Evolutionary conservation across 345 rosid genomes (phyloP), one percentile per base, ranked within the genome.

Genomic region (Cochlearia excelsa): DNA sequence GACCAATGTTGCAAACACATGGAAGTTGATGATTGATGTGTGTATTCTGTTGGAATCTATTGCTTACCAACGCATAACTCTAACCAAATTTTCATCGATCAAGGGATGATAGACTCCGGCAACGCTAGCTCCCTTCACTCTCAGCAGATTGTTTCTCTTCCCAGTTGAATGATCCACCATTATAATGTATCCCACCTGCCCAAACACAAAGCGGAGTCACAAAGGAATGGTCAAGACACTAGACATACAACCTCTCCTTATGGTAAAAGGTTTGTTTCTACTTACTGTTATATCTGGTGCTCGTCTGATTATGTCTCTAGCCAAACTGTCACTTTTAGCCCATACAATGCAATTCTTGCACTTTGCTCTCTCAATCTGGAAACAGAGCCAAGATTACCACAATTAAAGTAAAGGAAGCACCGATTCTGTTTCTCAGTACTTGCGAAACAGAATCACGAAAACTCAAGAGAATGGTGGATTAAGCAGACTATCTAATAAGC

Each of bases 171-270:
- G 86, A 64, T 93, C 95, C 54, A 78, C 74, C 97, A 87, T 85
- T 51, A 89, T 90, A 53, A 89, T 81, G 76, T 89, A 93, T 54
- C 99, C 99, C 57, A 79, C 99, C 99, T 89, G 79, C 62, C 74
- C 7, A n/a, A 40, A 43, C 66, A n/a, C 53, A 61, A 44, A 16
- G 33, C 33, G 28, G 10, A 46, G 8, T 44, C 65, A 26, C 44
- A 46, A 16, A 62, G 29, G 34, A 43, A 9, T 54, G 66, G 46
- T 41, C 6, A 65, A 46, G 38, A 35, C 43, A 28, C 57, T 16
- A 1, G 39, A 26, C 27, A 3, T 16, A 16, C 11, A 52, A 58
- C 57, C 27, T 62, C 9, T 4, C 27, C 29, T 23, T 30, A 31
- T 1, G 1, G 53, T 40, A 46, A 56, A 44, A 2, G 26, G 46